A percentile compares a stretch with the other conserved stretches of the same genome.
These are phyloP conservation scores for Arthroderma uncinatum DNA, from an alignment of 2,329 filamentous ascomycete species.

Conservation along the genomic window DNA sequence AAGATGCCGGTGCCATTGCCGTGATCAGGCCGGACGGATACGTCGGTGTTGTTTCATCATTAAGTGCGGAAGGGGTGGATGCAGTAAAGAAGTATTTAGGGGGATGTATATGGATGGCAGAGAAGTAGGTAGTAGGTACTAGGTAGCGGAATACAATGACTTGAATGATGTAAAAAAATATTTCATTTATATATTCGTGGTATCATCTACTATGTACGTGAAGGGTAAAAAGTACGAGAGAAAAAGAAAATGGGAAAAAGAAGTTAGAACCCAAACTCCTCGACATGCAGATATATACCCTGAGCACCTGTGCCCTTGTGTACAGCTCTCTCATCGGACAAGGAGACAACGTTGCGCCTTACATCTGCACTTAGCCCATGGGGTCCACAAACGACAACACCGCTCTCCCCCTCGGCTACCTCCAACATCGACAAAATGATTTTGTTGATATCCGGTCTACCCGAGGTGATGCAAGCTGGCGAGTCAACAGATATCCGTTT, in stretches of 20 bases:
- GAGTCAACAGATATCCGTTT: not conserved
- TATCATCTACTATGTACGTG: not conserved
- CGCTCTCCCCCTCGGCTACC: slow-evolving; percentile 50
- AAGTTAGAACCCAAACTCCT: slow-evolving; percentile 43
- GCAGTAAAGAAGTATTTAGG: slow-evolving; percentile 21
- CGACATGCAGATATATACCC: slow-evolving; percentile 50
- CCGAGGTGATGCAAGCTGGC: slow-evolving; percentile 18
- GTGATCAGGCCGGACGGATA: slow-evolving; percentile 34
- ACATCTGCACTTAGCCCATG: slow-evolving; percentile 45
- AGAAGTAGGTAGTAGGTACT: not conserved
- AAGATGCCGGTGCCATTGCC: slow-evolving; percentile 23
- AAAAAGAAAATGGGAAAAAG: not conserved
- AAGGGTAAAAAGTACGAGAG: too few relatives aligned
- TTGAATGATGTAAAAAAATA: not conserved
- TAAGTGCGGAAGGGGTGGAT: slow-evolving; percentile 18
- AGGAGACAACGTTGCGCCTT: slow-evolving; percentile 42
- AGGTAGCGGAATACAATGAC: too few relatives aligned
- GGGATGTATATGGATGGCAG: slow-evolving; percentile 6
- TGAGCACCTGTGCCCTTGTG: slow-evolving; percentile 58
- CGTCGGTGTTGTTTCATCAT: slow-evolving; percentile 21
- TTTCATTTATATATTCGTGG: not conserved
- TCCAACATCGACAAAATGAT: slow-evolving; percentile 48
- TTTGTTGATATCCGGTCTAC: slow-evolving; percentile 42
- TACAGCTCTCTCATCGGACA: slow-evolving; percentile 55
- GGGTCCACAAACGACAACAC: slow-evolving; percentile 53